phyloP scores from a whole-genome alignment of 495 filamentous ascomycete genomes.

The Penicillium paradoxum region DNA sequence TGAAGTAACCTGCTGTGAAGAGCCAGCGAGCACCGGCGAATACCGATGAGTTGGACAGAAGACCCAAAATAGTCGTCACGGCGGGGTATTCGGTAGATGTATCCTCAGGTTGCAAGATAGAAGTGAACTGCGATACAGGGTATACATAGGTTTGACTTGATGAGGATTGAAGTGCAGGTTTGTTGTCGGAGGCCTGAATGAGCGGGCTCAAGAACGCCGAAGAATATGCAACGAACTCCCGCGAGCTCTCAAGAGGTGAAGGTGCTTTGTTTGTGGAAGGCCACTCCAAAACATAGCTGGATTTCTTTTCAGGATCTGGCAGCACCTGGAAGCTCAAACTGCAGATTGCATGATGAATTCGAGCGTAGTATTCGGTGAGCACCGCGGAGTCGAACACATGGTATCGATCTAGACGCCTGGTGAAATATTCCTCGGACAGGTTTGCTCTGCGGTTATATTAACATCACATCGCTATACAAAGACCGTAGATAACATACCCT shows the following conservation, averaged over 20 bases:
- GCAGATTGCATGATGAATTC: slow-evolving; percentile 70
- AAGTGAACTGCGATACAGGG: slow-evolving; percentile 76
- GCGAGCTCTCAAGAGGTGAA: slow-evolving; percentile 63
- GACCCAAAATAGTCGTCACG: slow-evolving; percentile 65
- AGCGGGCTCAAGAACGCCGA: slow-evolving; percentile 60
- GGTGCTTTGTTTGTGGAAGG: slow-evolving; percentile 66
- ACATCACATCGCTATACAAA: neutral
- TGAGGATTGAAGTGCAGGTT: slow-evolving; percentile 26
- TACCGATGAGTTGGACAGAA: slow-evolving; percentile 50
- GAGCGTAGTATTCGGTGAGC: slow-evolving; percentile 76
- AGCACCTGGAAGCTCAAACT: slow-evolving; percentile 76
- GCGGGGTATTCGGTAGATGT: slow-evolving; percentile 84
- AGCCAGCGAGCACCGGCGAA: slow-evolving; percentile 74
- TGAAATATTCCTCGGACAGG: slow-evolving; percentile 91
- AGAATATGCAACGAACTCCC: slow-evolving; percentile 62
- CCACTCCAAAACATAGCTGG: slow-evolving; percentile 74
- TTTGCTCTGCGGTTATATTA: slow-evolving; percentile 58
- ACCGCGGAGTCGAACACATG: slow-evolving; percentile 78
- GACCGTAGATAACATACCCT: slow-evolving; percentile 48
- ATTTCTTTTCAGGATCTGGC: slow-evolving; percentile 49
- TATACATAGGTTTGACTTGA: slow-evolving; percentile 70
- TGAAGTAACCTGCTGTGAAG: slow-evolving; percentile 98
- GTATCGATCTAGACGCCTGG: slow-evolving; percentile 90
- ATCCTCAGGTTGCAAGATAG: slow-evolving; percentile 64
- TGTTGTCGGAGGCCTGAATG: slow-evolving; percentile 46